These are phyloP conservation scores for Russula lepida DNA, from an alignment of 768 basidiomycete genomes.

Conservation along the genomic window DNA sequence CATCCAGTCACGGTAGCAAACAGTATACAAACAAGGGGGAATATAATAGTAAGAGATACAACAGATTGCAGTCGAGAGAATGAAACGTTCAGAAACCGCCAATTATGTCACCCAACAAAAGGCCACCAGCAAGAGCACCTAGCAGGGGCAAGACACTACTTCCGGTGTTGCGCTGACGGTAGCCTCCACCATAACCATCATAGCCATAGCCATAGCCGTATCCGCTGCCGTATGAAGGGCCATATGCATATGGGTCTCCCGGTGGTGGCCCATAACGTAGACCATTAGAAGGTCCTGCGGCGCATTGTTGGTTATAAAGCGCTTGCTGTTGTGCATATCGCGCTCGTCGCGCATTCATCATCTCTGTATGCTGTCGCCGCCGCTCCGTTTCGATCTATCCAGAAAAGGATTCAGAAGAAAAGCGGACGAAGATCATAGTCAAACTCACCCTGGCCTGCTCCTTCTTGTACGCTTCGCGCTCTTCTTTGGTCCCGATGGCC, in stretches of 20 bases:
- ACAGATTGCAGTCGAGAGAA: background rate
- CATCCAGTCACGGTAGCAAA: background rate
- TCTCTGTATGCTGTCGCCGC: background rate
- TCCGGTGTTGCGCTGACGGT: background rate
- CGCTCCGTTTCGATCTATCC: conserved; percentile 14
- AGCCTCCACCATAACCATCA: no score
- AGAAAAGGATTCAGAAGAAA: background rate
- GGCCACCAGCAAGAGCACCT: conserved; percentile 32
- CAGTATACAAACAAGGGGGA: no score
- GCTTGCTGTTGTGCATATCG: background rate
- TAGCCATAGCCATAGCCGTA: conserved; percentile 19
- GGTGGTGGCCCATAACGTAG: conserved; percentile 25
- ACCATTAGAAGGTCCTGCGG: no score
- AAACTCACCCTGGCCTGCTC: conserved; percentile 27
- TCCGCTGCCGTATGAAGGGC: conserved; percentile 10
- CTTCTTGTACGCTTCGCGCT: conserved; percentile 40
- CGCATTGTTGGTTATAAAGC: conserved; percentile 1
- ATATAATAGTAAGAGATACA: background rate
- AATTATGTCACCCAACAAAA: conserved; percentile 21
- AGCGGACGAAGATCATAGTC: background rate
- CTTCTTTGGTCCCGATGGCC: conserved; percentile 55
- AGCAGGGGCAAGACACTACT: conserved; percentile 27
- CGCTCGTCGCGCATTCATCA: background rate
- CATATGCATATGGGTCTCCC: conserved; percentile 21
- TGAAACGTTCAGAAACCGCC: conserved; percentile 1